Evolutionary conservation across 768 basidiomycete genomes (phyloP).

Genomic region (Leucocoprinus birnbaumii): DNA sequence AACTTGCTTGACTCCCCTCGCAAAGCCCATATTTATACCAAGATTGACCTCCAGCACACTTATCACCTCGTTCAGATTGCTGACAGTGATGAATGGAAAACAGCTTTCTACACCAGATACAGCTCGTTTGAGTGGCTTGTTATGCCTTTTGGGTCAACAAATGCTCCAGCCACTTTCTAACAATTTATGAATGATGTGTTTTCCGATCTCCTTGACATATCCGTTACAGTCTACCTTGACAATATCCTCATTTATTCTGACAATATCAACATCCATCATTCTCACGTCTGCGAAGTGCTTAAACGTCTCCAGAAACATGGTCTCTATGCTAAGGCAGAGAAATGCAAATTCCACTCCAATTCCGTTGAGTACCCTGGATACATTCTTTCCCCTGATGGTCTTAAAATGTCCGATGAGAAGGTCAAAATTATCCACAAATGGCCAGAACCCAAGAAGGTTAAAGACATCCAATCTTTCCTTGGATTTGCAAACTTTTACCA

Average conservation of each 20-base stretch:
- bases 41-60: constrained; percentile 31
- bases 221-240: constrained; percentile 31
- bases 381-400: constrained; percentile 24
- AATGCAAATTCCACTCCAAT: constrained; percentile 28
- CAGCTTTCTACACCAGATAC: constrained; percentile 23
- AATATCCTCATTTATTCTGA: constrained; percentile 37
- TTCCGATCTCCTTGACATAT: constrained; percentile 26
- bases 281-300: constrained; percentile 28
- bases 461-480: too few species aligned
- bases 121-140: constrained; percentile 35
- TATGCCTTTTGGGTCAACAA: constrained; percentile 32
- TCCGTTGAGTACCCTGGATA: constrained; percentile 35
- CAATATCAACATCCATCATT: constrained; percentile 19
- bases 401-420: constrained; percentile 19
- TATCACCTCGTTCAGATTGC: constrained; percentile 34
- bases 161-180: constrained; percentile 33
- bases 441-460: constrained; percentile 29
- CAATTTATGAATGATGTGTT: constrained; percentile 32
- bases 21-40: constrained; percentile 21
- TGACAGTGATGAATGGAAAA: constrained; percentile 38
- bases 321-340: too few species aligned
- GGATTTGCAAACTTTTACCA: too few species aligned
- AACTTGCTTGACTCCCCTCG: too few species aligned
- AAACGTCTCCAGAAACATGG: constrained; percentile 19
- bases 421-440: constrained; percentile 30